Base-by-base conservation (phyloP, 129 eudicot genomes). In the Tagetes patula region DNA sequence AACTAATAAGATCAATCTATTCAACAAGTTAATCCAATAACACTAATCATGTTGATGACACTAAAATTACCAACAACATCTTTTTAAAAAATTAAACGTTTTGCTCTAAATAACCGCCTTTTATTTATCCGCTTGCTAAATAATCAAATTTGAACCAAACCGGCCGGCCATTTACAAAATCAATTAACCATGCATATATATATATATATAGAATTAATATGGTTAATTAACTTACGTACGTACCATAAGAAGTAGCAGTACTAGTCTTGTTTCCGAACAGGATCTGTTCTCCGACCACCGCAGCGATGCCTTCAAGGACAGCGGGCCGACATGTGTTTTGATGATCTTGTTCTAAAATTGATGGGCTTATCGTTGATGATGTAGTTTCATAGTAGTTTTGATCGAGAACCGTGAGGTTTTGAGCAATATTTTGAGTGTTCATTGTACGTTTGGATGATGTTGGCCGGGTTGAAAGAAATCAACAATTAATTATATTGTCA, bases 301-400 rank as follows among this genome's bases (percentile, higher is more conserved):
- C 97, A 3, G 93, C 97, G 8, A 91, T 91, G 30, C 97, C 97
- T 75, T 91, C 97, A 5, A 91, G 93, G 67, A 73, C 82, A 13
- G 81, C 80, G 12, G 87, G 89, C 39, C 55, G 74, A 8, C 32
- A 71, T 56, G 71, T 66, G 67, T 33, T 59, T 3, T 41, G 38
- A 56, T 56, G 63, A 56, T 30, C 6, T 4, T 56, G 63, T 27
- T 55, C 62, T 37, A 30, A 30, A 52, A 13, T 6, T 4, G 58
- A 52, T 0, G 55, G 55, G 55, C 11, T 49, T 49, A 11, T 27
- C 55, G 55, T 20, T 13, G 55, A 49, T 49, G 55, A 49, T 49
- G 55, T 20, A 14, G 33, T 49, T 49, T 49, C 55, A 49, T 2
- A 27, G 13, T 11, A 8, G 27, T 0, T 20, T 13, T 12, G 54